Conservation (phyloP, 2,329 filamentous ascomycete species). For the Fusarium anthophilum region DNA sequence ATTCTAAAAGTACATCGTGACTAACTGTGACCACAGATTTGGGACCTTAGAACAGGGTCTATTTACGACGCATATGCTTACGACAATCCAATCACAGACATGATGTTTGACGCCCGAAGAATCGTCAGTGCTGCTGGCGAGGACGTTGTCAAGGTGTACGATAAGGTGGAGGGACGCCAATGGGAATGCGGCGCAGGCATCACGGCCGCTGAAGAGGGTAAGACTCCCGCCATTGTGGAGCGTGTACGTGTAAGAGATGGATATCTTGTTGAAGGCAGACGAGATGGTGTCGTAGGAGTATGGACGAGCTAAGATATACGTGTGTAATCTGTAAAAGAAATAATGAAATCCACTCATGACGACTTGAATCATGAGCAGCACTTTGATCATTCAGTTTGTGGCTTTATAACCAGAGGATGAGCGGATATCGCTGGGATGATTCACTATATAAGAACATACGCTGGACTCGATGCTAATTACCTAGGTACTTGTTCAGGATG, state of each 20-base stretch:
- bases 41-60: slow-evolving; percentile 95
- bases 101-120: slow-evolving; percentile 94
- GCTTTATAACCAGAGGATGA: not conserved
- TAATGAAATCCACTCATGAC: slow-evolving; percentile 35
- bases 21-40: slow-evolving; percentile 74
- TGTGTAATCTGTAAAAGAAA: slow-evolving; percentile 40
- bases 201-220: slow-evolving; percentile 71
- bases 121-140: slow-evolving; percentile 93
- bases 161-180: slow-evolving; percentile 93
- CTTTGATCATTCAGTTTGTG: not conserved
- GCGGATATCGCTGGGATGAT: not conserved
- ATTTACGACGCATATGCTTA: slow-evolving; percentile 98
- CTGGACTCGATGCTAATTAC: not conserved
- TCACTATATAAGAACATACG: not conserved
- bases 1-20: not conserved
- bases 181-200: slow-evolving; percentile 95
- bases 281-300: slow-evolving; percentile 86
- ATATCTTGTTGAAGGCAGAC: slow-evolving; percentile 89
- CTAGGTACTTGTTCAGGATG: not conserved
- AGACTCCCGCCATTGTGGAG: slow-evolving; percentile 77
- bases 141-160: slow-evolving; percentile 96
- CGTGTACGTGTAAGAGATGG: slow-evolving; percentile 91
- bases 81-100: slow-evolving; percentile 88
- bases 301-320: slow-evolving; percentile 74
- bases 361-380: slow-evolving; percentile 7